Evolutionary conservation across 164 flowering plant genomes (phyloP).

Genomic region (Buxus sempervirens): DNA sequence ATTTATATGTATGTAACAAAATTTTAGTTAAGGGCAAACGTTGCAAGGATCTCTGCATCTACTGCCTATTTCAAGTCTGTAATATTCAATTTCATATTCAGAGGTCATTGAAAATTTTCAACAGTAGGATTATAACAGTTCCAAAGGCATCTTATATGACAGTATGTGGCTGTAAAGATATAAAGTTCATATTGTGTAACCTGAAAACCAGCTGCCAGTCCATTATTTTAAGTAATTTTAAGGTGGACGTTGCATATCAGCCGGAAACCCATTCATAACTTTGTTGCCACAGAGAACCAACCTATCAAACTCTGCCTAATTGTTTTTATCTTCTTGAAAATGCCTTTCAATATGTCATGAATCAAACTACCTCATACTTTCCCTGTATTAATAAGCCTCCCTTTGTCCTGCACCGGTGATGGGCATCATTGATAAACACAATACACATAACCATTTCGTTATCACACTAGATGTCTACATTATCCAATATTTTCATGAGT

Average conservation of each 20-base stretch:
- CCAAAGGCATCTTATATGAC: neutral
- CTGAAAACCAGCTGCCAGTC: neutral
- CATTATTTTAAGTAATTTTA: neutral
- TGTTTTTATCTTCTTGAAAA: neutral
- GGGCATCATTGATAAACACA: neutral
- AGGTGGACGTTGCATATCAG: neutral
- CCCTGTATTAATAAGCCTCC: too few species aligned
- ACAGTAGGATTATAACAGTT: too few species aligned
- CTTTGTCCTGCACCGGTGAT: neutral
- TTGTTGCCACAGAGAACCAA: neutral
- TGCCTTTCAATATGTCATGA: neutral
- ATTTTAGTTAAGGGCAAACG: too few species aligned
- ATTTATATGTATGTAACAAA: neutral
- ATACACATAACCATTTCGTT: too few species aligned
- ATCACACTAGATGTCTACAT: neutral
- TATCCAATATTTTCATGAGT: neutral
- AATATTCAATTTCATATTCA: too few species aligned
- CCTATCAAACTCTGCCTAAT: neutral
- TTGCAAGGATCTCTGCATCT: too few species aligned
- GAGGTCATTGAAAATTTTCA: too few species aligned
- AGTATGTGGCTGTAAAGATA: neutral
- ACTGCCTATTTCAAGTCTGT: too few species aligned
- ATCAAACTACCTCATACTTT: neutral
- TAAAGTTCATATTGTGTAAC: neutral
- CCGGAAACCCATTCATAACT: neutral